Evolutionary conservation across 768 basidiomycete species (phyloP).

Genomic region (Mycena capillaripes): DNA sequence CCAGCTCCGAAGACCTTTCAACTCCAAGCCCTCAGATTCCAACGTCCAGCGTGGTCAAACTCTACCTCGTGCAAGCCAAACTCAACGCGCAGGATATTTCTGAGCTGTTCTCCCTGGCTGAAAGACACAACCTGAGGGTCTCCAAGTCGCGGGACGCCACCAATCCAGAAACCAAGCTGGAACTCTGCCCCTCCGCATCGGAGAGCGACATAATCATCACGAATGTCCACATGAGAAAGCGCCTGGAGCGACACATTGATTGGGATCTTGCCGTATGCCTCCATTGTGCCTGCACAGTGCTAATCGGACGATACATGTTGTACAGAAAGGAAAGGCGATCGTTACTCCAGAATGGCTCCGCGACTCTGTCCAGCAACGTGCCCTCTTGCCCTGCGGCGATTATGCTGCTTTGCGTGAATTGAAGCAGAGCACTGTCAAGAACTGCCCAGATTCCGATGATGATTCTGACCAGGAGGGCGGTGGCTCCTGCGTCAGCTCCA

Average conservation of each 20-base stretch:
- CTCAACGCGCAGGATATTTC: slow-evolving; percentile 40
- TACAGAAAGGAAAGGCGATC: slow-evolving; percentile 74
- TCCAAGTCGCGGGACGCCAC: slow-evolving; percentile 1
- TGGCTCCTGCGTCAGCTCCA: background rate
- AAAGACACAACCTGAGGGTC: slow-evolving; percentile 38
- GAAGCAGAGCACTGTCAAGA: slow-evolving; percentile 58
- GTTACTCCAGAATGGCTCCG: slow-evolving; percentile 82
- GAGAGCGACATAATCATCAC: slow-evolving; percentile 80
- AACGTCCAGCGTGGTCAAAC: slow-evolving; percentile 30
- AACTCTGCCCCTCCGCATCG: slow-evolving; percentile 54
- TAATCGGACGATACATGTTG: background rate
- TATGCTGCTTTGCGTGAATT: slow-evolving; percentile 72
- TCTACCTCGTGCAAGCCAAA: slow-evolving; percentile 44
- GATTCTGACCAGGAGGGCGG: slow-evolving; percentile 1
- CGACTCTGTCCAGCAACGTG: slow-evolving; percentile 64
- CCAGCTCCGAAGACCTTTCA: background rate
- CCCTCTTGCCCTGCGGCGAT: slow-evolving; percentile 62
- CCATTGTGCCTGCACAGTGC: slow-evolving; percentile 3
- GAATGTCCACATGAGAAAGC: slow-evolving; percentile 71
- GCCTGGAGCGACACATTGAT: slow-evolving; percentile 78
- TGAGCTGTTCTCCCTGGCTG: slow-evolving; percentile 54
- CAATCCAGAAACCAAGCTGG: slow-evolving; percentile 38
- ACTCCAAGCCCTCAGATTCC: background rate
- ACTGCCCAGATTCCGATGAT: slow-evolving; percentile 57
- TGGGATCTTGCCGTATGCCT: slow-evolving; percentile 77